These are phyloP conservation scores for Fusarium pininemorale DNA, from an alignment of 2,329 filamentous ascomycete genomes.

Conservation along the genomic window DNA sequence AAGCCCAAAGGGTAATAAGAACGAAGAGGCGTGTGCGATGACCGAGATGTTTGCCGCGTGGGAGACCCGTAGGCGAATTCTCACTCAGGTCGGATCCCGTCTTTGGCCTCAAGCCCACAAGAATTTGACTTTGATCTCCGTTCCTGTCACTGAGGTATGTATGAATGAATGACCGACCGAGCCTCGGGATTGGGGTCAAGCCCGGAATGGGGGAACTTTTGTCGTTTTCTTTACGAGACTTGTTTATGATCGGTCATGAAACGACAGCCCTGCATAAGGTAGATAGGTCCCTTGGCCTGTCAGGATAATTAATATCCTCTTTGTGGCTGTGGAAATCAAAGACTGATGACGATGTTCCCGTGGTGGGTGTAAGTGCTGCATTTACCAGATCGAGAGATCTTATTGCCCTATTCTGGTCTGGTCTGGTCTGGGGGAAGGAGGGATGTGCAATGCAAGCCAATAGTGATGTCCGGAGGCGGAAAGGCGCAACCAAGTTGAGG, in stretches of 20 bases:
- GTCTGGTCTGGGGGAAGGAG: background rate
- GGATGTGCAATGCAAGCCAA: background rate
- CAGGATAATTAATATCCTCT: background rate
- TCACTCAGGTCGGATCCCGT: background rate
- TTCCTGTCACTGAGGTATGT: constrained; percentile 32
- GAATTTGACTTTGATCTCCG: constrained; percentile 41
- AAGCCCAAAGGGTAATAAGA: background rate
- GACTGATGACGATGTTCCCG: background rate
- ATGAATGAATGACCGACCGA: background rate
- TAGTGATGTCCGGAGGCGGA: constrained; percentile 23
- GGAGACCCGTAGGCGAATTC: background rate
- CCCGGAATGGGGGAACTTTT: background rate
- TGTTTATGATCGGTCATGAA: background rate
- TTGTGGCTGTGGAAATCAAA: background rate
- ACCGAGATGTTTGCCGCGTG: background rate
- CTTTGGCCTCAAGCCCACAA: background rate
- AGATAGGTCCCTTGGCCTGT: background rate
- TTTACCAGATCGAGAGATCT: background rate
- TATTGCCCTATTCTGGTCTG: background rate
- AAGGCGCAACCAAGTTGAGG: constrained; percentile 10
- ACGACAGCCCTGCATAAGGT: background rate
- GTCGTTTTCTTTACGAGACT: background rate
- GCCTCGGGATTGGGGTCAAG: background rate
- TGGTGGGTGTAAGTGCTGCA: background rate
- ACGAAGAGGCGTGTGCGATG: background rate